Evolutionary conservation across 1,139 yeast species (phyloP), one percentile per base, ranked within the genome.

Genomic region (Blastobotrys buckinghamii): DNA sequence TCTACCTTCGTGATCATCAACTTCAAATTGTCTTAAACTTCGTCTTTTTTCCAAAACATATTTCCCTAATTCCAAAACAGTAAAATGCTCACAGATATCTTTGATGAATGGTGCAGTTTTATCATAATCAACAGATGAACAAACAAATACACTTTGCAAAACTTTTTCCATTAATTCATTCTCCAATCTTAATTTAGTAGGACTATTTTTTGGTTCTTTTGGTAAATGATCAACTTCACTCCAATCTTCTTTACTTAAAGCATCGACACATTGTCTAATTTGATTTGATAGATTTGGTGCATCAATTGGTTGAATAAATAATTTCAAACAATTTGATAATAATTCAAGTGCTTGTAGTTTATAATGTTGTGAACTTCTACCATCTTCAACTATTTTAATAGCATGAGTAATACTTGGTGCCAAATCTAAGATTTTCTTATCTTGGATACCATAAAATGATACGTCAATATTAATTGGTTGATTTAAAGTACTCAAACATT

Each of bases 331-430:
- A 2, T 82, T 73, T 0, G 82, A 72, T 51, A 92, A 69, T 57
- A 88, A 85, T 48, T 79, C 76, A 72, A 78, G 90, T 0, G 97
- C 95, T 59, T 85, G 82, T 9, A 79, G 72, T 52, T 94, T 74
- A 64, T 87, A 86, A 59, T 83, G 88, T 53, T 82, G 81, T 40
- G 77, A 72, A 45, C 87, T 73, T 2, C 32, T 10, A 5, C 79
- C 77, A 59, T 87, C 90, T 52, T 84, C 87, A 45, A 90, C 67
- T 20, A 82, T 67, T 12, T 67, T 65, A 32, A 78, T 57, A 0
- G 97, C 97, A 4, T 92, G 78, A 39, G 79, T 76, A 2, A 92
- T 74, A 24, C 95, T 96, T 0, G 96, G 86, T 0, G 96, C 83
- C 20, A 92, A 73, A 0, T 92, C 81, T 29, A 92, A 74, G 0